A percentile compares a stretch with the other conserved stretches of the same genome.
Conservation (phyloP, 139 green algal species). For the Asterochloris sp. region DNA sequence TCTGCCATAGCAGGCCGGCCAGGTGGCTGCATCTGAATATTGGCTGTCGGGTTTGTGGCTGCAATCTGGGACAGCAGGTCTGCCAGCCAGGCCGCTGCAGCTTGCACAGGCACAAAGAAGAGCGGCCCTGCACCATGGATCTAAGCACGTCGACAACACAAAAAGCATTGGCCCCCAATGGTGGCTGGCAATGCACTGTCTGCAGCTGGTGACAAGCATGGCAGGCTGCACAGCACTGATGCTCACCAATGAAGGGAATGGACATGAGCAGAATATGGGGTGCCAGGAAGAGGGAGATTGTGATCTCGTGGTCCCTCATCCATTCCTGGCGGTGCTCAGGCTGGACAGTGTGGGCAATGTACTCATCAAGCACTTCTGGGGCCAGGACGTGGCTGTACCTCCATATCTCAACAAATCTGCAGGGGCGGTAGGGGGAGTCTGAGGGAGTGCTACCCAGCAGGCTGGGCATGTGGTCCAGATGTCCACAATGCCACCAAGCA, state of each 20-base stretch:
- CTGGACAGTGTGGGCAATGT: conserved; percentile 1
- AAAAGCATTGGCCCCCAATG: too few species aligned
- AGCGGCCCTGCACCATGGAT: conserved; percentile 13
- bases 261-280: conserved; percentile 18
- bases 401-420: conserved; percentile 16
- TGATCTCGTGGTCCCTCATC: conserved; percentile 12
- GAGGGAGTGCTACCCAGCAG: too few species aligned
- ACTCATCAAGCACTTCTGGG: conserved; percentile 14
- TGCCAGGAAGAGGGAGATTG: conserved; percentile 13
- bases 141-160: too few species aligned
- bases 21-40: not conserved
- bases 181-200: too few species aligned
- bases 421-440: not conserved
- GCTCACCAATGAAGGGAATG: conserved; percentile 4
- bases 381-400: conserved; percentile 1
- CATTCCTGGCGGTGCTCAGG: not conserved
- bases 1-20: too few species aligned
- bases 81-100: conserved; percentile 18
- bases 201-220: too few species aligned
- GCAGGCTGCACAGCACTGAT: too few species aligned
- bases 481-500: too few species aligned
- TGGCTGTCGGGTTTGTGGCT: not conserved
- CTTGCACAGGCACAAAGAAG: conserved; percentile 18
- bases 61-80: conserved; percentile 1
- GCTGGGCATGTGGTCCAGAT: too few species aligned